Evolutionary conservation across 2,329 filamentous ascomycete species (phyloP).

Genomic region (Arthrobotrys entomopaga): DNA sequence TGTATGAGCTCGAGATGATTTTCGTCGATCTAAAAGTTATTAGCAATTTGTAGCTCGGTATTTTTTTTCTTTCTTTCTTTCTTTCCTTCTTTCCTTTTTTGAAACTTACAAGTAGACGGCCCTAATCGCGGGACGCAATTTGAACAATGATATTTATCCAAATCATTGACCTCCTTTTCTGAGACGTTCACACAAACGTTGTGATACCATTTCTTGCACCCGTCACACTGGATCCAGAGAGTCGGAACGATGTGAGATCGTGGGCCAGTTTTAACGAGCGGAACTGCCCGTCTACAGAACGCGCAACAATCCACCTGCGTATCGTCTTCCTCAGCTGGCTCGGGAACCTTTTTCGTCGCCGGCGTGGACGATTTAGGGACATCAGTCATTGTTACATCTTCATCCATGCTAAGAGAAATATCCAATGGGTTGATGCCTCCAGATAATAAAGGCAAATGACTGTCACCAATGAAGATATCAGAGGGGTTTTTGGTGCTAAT

Average conservation of each 20-base stretch:
- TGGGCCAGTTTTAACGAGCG: slow-evolving; percentile 32
- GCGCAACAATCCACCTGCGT: slow-evolving; percentile 42
- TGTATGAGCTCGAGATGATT: slow-evolving; percentile 72
- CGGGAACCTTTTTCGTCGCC: slow-evolving; percentile 18
- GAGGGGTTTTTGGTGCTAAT: slow-evolving; percentile 19
- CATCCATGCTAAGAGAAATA: slow-evolving; percentile 49
- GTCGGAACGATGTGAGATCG: slow-evolving; percentile 49
- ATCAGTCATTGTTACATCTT: slow-evolving; percentile 47
- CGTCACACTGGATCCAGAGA: slow-evolving; percentile 74
- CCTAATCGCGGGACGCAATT: slow-evolving; percentile 71
- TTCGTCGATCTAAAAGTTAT: slow-evolving; percentile 64
- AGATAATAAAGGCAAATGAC: slow-evolving; percentile 34
- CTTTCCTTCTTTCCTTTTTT: too few species aligned
- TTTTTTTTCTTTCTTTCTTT: too few species aligned
- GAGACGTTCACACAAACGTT: slow-evolving; percentile 74
- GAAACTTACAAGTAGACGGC: slow-evolving; percentile 69
- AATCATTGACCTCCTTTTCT: slow-evolving; percentile 71
- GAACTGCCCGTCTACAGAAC: slow-evolving; percentile 44
- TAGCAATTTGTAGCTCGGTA: slow-evolving; percentile 61
- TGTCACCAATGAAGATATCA: slow-evolving; percentile 30
- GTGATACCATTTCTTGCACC: slow-evolving; percentile 76
- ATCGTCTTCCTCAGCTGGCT: slow-evolving; percentile 34
- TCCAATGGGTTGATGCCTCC: slow-evolving; percentile 51
- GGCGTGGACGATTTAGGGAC: slow-evolving; percentile 18
- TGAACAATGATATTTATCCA: slow-evolving; percentile 75